Evolutionary conservation across 768 basidiomycete species (phyloP).

Genomic region (Imleria badia): DNA sequence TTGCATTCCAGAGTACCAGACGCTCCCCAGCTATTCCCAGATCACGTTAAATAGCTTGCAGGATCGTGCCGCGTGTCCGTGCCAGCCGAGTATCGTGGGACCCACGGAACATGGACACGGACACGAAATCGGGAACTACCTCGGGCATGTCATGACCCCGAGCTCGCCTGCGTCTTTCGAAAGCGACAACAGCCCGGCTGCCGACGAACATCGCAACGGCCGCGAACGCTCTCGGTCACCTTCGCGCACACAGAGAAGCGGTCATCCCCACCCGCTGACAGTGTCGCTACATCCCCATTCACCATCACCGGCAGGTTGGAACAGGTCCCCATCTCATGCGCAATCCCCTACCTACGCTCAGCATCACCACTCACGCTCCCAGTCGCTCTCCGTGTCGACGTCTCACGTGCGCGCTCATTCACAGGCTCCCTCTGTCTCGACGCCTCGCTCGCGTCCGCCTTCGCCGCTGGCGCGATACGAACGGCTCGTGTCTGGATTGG

Average conservation of each 20-base stretch:
- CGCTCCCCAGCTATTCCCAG: conserved; percentile 73
- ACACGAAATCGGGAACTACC: conserved; percentile 19
- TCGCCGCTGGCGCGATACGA: conserved; percentile 58
- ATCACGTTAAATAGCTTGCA: conserved; percentile 17
- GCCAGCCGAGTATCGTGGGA: conserved; percentile 20
- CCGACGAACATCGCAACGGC: not conserved
- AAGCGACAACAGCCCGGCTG: not conserved
- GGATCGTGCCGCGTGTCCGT: conserved; percentile 42
- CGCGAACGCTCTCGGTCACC: conserved; percentile 1
- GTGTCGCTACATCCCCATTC: not conserved
- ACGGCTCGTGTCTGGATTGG: conserved; percentile 82
- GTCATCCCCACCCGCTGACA: not conserved
- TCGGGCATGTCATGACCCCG: conserved; percentile 26
- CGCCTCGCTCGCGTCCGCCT: conserved; percentile 17
- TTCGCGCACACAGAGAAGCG: not conserved
- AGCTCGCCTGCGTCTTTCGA: conserved; percentile 34
- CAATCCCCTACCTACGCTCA: not conserved
- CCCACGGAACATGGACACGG: not conserved
- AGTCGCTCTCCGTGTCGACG: not conserved
- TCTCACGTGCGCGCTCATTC: not conserved
- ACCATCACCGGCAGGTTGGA: not conserved
- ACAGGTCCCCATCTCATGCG: not conserved
- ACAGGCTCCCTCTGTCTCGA: not conserved
- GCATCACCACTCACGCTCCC: not conserved
- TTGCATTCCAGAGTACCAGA: conserved; percentile 76